Base-by-base conservation (phyloP, 139 green algal genomes). In the Microglena sp. region DNA sequence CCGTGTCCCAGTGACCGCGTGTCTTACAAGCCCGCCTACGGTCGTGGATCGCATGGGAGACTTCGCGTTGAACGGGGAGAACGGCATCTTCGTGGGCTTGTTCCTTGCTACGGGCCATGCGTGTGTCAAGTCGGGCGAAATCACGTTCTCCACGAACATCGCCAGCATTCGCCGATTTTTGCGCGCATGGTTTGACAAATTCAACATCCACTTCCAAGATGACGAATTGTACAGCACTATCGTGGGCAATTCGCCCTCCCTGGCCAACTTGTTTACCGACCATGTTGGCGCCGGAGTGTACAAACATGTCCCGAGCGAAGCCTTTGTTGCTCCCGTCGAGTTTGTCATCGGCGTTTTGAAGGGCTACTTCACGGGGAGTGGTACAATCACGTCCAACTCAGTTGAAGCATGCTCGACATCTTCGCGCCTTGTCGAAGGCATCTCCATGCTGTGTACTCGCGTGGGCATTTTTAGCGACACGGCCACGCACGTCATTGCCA, bases 261-360 rank as follows among this genome's bases (percentile, higher is more conserved):
- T n/a, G n/a, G n/a, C n/a, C n/a, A n/a, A n/a, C n/a, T n/a, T n/a
- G n/a, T n/a, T n/a, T n/a, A n/a, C n/a, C n/a, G n/a, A n/a, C n/a
- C n/a, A n/a, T n/a, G n/a, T n/a, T n/a, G n/a, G n/a, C n/a, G n/a
- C n/a, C n/a, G n/a, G n/a, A n/a, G n/a, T n/a, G n/a, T n/a, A n/a
- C n/a, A n/a, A n/a, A n/a, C n/a, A n/a, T n/a, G 59, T 66, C 7
- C 59, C 59, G 11, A 34, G 29, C 11, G 32, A 55, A 34, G 59
- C 60, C 26, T 58, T 59, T 43, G 24, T 36, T 7, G 60, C 60
- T 4, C 40, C 60, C 4, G 26, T 45, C 5, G 36, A 35, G 26
- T 67, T 67, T 27, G 40, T 67, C n/a, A 34, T 6, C n/a, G 60
- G 60, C 60, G 43, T 67, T 4, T 26, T 67, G 7, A 44, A 6